phyloP scores from a whole-genome alignment of 2,329 filamentous ascomycete genomes.

The Trichothecium sympodiale region DNA sequence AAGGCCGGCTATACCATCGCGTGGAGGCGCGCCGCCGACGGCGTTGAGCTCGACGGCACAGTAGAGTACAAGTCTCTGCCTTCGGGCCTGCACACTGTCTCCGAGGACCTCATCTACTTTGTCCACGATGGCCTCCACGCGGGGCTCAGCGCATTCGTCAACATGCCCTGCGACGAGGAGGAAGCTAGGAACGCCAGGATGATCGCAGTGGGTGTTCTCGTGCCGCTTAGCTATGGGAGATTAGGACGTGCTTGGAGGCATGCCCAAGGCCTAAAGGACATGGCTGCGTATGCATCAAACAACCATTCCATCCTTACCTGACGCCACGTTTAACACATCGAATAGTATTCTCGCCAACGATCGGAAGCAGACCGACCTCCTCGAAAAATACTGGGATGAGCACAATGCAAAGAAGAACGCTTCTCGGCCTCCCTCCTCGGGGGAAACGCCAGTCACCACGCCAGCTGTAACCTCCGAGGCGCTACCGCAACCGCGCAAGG shows the following conservation, averaged over 20 bases:
- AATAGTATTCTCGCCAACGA: constrained; percentile 52
- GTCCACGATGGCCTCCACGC: constrained; percentile 70
- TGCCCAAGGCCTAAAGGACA: constrained; percentile 60
- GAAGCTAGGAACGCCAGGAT: constrained; percentile 80
- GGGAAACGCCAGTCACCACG: constrained; percentile 41
- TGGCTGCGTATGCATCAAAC: constrained; percentile 50
- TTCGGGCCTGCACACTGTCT: constrained; percentile 81
- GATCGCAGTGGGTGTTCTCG: constrained; percentile 81
- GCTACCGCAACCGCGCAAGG: constrained; percentile 19
- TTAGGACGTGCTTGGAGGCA: constrained; percentile 85
- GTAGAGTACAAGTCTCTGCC: constrained; percentile 96
- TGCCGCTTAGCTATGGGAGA: constrained; percentile 74
- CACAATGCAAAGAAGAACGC: constrained; percentile 27
- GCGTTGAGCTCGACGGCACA: constrained; percentile 62
- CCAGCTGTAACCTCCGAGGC: constrained; percentile 29
- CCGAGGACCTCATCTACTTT: constrained; percentile 88
- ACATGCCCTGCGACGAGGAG: constrained; percentile 65
- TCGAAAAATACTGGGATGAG: constrained; percentile 73
- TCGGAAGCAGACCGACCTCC: constrained; percentile 45
- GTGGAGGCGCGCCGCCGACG: constrained; percentile 68
- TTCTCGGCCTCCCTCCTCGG: constrained; percentile 12
- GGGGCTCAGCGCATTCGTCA: constrained; percentile 85
- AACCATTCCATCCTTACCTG: background rate
- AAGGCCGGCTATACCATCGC: constrained; percentile 84
- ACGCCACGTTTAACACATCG: background rate